Evolutionary conservation across 805 yeast genomes (phyloP), one percentile per base, ranked within the genome.

Genomic region (Teunomyces pallodes): DNA sequence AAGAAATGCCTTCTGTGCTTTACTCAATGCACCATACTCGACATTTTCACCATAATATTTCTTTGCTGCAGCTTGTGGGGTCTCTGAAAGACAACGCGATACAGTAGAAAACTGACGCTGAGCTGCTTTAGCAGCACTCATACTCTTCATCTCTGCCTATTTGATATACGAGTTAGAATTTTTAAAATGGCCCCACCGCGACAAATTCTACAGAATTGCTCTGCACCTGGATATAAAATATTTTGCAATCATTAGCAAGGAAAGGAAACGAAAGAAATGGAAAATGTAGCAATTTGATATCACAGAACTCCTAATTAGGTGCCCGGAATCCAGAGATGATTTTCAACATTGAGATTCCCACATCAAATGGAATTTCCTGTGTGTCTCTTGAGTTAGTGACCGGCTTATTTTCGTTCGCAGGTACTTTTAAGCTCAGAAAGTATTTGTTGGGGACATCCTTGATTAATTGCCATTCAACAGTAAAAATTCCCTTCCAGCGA

Each of bases 1-100:
- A 20, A 87, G 71, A 53, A 77, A 87, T 0, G 91, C 91, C 49
- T 71, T 70, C 59, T 87, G 94, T 0, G 88, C 87, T 38, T 64
- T 60, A 26, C 75, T 68, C 46, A 74, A 57, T 5, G 64, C 55
- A 0, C 76, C 77, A 48, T 70, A 72, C 46, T 61, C 64, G 3
- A 72, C 55, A 42, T 66, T 62, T 17, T 59, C 53, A 10, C 63
- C 56, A 31, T 50, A 46, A 47, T 57, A 57, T 45, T 60, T 52
- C 45, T 60, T 58, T 13, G 57, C 45, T 9, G 42, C 26, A 3
- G 36, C 33, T 6, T 46, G 41, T 30, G 42, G 24, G n/a, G 38
- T 30, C 39, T 36, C 45, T 8, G 42, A 35, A 12, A 35, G 10
- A 24, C 20, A n/a, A 3, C 41, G 41, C 9, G 41, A 24, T 12